Percentiles rank a stretch among this genome's conserved stretches.
Evolutionary conservation across 2,329 filamentous ascomycete species (phyloP).

Genomic region (Drechslera avenae): DNA sequence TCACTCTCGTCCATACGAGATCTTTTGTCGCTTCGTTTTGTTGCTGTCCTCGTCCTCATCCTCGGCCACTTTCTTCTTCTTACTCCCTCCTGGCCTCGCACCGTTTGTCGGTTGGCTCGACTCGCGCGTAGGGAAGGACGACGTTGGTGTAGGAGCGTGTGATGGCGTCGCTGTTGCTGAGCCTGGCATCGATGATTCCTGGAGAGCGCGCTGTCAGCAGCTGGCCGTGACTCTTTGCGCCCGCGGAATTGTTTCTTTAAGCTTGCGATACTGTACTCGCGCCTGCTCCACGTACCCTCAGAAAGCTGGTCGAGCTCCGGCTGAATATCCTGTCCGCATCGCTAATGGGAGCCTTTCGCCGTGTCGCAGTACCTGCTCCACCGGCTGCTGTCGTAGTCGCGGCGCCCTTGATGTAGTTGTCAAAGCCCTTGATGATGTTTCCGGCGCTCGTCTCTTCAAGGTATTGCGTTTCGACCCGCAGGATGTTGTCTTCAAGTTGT

Average conservation of each 20-base stretch:
- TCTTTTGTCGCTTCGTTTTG: conserved; percentile 57
- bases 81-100: conserved; percentile 47
- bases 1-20: conserved; percentile 57
- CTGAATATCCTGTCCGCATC: conserved; percentile 77
- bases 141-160: conserved; percentile 55
- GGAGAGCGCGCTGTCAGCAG: conserved; percentile 20
- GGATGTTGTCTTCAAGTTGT: conserved; percentile 78
- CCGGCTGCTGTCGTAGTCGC: conserved; percentile 61
- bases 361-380: conserved; percentile 53
- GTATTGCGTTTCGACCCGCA: conserved; percentile 81
- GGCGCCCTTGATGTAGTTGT: conserved; percentile 93
- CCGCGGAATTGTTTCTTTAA: not conserved
- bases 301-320: conserved; percentile 49
- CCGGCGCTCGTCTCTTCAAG: conserved; percentile 83
- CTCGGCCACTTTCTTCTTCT: conserved; percentile 53
- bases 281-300: conserved; percentile 36
- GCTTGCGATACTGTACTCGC: not conserved
- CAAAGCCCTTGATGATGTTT: conserved; percentile 97
- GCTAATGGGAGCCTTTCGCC: conserved; percentile 65
- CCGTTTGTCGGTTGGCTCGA: conserved; percentile 52
- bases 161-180: conserved; percentile 49
- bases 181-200: conserved; percentile 49
- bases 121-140: conserved; percentile 53
- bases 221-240: not conserved
- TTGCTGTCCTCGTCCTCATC: conserved; percentile 55